Base-by-base conservation (phyloP, 257 asterid genomes). In the Jasminum sambac region DNA sequence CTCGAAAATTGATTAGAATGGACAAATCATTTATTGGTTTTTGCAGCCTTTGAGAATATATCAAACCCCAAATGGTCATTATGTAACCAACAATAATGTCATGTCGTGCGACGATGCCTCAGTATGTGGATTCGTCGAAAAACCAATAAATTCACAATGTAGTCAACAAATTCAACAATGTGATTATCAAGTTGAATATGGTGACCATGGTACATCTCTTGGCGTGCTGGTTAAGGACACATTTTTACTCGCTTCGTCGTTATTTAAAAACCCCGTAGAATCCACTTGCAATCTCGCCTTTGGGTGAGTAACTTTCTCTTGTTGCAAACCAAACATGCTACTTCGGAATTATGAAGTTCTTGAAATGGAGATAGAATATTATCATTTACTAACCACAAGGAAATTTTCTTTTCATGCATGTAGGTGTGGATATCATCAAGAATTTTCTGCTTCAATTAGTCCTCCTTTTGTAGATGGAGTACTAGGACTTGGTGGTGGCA, bases 391-490 rank as follows among this genome's bases (percentile, higher is more conserved):
- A 30, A 30, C 4, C 36, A 30, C 36, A 1, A 30, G 4, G 36
- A 30, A 1, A 30, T 30, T 30, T 30, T 30, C 36, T 62, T 23
- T 12, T 62, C 67, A 14, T 62, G 0, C 21, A 11, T 81, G 69
- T 75, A 94, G 99, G 75, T 91, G 98, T 66, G 98, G 99, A 59
- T 94, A 94, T 81, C 72, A 85, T 77, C 99, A 94, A 83, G 90
- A 88, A 82, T 82, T 87, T 75, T 80, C 77, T 25, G 87, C 82
- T 78, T 36, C 84, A 13, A 23, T 73, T 34, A 81, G 82, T 75
- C 76, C 81, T 50, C 90, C 95, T 64, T 89, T 24, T 70, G 82
- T 95, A 0, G 99, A 94, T 66, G 99, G 98, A 71, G 92, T 94
- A 68, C 96, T 94, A 30, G 99, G 99, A 70, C 96, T 91, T 41